These are phyloP conservation scores for Apiotrichum domesticum DNA, from an alignment of 1,284 basidiomycete species.

Conservation along the genomic window DNA sequence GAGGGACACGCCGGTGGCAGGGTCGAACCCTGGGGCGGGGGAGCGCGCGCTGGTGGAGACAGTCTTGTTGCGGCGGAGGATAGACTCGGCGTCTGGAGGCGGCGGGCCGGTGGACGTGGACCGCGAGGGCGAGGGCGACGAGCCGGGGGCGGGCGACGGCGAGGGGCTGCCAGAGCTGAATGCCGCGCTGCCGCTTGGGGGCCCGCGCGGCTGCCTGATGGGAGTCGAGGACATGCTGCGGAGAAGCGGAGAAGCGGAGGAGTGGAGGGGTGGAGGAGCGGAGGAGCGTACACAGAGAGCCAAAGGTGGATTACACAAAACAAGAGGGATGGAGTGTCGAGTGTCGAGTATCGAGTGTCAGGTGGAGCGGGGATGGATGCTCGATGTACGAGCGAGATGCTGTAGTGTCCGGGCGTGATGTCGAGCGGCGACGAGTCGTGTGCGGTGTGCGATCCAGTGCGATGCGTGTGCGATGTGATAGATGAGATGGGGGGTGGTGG, in stretches of 20 bases:
- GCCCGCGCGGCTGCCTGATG: constrained; percentile 42
- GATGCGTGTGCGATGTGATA: too few relatives aligned
- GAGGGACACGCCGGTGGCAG: neutral
- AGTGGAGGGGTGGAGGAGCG: too few relatives aligned
- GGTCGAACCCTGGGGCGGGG: neutral
- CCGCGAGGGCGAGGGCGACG: constrained; percentile 3
- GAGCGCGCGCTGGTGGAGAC: constrained; percentile 22
- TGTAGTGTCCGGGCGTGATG: too few relatives aligned
- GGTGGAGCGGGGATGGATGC: too few relatives aligned
- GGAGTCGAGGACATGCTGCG: constrained; percentile 26
- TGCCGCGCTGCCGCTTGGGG: constrained; percentile 24
- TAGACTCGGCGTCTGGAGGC: constrained; percentile 28
- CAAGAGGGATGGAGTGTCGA: too few relatives aligned
- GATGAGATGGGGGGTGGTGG: too few relatives aligned
- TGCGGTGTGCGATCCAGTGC: too few relatives aligned
- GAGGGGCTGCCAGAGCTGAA: constrained; percentile 6
- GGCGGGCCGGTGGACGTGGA: constrained; percentile 24
- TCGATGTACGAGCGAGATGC: too few relatives aligned
- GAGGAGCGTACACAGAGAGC: too few relatives aligned
- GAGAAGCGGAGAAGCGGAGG: neutral
- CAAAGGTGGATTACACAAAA: too few relatives aligned
- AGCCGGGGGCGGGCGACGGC: neutral
- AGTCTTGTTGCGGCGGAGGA: constrained; percentile 35
- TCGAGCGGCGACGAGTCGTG: too few relatives aligned
- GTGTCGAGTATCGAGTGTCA: too few relatives aligned